Evolutionary conservation across 371 early-diverging fungal species (phyloP), one percentile per base, ranked within the genome.

Genomic region (Blyttiomyces sp.): DNA sequence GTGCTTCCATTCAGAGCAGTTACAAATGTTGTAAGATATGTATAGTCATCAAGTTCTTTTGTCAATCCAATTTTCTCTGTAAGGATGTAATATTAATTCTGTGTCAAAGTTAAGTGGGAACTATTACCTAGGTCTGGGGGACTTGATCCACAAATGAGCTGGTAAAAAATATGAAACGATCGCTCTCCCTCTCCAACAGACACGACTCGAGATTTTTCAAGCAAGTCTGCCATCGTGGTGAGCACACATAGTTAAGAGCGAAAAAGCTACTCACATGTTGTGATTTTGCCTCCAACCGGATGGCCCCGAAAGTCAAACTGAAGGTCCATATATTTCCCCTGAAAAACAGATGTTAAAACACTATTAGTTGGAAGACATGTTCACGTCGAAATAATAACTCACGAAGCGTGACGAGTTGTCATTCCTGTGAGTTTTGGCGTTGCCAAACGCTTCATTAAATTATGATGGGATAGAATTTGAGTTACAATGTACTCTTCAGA

Each of bases 281-380:
- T 93, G 61, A 99, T 98, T 54, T 90, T 86, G 19, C 98, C 99
- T 54, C 99, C 99, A 34, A 91, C 87, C 19, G 99, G 98, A 57
- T 93, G 91, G 26, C 93, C 95, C 59, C 89, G 85, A 16, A 79
- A n/a, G n/a, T n/a, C n/a, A n/a, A n/a, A n/a, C n/a, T n/a, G n/a
- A n/a, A n/a, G n/a, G n/a, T n/a, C n/a, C n/a, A n/a, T n/a, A n/a
- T 98, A 99, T 83, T 99, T 99, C 35, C 97, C 92, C 90, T 90
- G 69, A 0, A 42, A 36, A 23, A 2, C 19, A 51, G 21, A 9
- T 26, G 13, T 64, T 54, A 44, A 43, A 36, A 32, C 4, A 4
- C n/a, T 4, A 32, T 16, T 16, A 42, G 17, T 31, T 19, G 31
- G 1, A 49, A 57, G 21, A 34, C 33, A 39, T 56, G 52, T 35